Conservation (phyloP, 345 rosid genomes). For the Eutrema heterophyllum region DNA sequence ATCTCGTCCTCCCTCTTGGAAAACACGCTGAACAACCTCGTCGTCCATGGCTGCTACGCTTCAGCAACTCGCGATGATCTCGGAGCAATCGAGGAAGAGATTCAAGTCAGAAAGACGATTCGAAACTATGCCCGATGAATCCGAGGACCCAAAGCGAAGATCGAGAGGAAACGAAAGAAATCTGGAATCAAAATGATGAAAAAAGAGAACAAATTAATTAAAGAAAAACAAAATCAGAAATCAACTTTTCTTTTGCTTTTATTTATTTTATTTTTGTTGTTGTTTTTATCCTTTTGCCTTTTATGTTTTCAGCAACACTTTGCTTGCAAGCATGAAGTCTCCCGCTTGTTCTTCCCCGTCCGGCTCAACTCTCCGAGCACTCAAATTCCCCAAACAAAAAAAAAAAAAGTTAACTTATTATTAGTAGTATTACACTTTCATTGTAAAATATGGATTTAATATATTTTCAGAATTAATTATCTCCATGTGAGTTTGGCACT, state of each 20-base stretch:
- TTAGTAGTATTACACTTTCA: neutral
- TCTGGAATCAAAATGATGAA: slow-evolving; percentile 10
- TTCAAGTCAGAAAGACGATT: neutral
- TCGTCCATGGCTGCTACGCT: slow-evolving; percentile 52
- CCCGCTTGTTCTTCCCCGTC: slow-evolving; percentile 32
- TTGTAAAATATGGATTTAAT: neutral
- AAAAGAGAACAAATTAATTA: neutral
- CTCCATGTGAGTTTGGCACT: neutral
- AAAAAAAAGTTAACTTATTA: neutral
- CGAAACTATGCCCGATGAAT: neutral
- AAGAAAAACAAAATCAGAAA: neutral
- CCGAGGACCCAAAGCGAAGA: slow-evolving; percentile 6
- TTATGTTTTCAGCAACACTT: slow-evolving; percentile 16
- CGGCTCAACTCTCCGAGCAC: neutral
- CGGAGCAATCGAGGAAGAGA: neutral
- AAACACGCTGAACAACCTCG: slow-evolving; percentile 90
- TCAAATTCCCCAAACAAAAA: neutral
- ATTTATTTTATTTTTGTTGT: neutral
- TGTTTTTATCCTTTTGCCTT: neutral
- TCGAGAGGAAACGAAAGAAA: neutral
- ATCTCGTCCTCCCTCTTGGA: slow-evolving; percentile 91
- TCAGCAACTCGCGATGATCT: slow-evolving; percentile 14
- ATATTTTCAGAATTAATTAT: neutral
- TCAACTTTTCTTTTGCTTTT: slow-evolving; percentile 17
- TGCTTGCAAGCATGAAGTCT: slow-evolving; percentile 35